Conservation (phyloP, 2,329 filamentous ascomycete species). For the Xylaria sp. region DNA sequence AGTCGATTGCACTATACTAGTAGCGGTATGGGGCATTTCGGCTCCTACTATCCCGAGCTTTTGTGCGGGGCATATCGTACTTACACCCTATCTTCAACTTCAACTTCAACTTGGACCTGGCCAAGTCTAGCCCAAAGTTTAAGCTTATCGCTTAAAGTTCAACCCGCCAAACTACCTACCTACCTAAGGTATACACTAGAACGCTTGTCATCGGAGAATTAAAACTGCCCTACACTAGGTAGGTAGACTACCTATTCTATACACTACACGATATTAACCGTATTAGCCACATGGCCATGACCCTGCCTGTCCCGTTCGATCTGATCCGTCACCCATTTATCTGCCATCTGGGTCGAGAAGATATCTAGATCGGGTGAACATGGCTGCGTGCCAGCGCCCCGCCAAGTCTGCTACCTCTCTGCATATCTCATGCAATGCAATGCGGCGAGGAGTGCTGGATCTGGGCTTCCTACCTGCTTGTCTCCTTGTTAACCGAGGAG, state of each 20-base stretch:
- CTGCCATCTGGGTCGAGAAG: conserved; percentile 1
- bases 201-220: conserved; percentile 35
- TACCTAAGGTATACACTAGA: background rate
- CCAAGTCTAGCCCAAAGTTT: background rate
- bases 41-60: conserved; percentile 1
- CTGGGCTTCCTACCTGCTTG: conserved; percentile 6
- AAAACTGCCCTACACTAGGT: conserved; percentile 20
- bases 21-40: background rate
- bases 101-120: background rate
- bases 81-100: too few species aligned
- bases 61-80: background rate
- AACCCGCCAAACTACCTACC: background rate
- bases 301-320: conserved; percentile 13
- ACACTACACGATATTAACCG: conserved; percentile 34
- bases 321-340: conserved; percentile 23
- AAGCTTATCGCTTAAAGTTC: background rate
- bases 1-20: too few species aligned
- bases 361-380: conserved; percentile 24
- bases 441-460: conserved; percentile 26
- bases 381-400: conserved; percentile 24
- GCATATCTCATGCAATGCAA: conserved; percentile 30
- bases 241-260: background rate
- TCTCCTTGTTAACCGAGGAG: conserved; percentile 18
- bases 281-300: conserved; percentile 36
- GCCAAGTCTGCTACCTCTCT: conserved; percentile 24